Evolutionary conservation across 208 protist genomes (phyloP), one percentile per base, ranked within the genome.

Genomic region (Crithidia fasciculata): DNA sequence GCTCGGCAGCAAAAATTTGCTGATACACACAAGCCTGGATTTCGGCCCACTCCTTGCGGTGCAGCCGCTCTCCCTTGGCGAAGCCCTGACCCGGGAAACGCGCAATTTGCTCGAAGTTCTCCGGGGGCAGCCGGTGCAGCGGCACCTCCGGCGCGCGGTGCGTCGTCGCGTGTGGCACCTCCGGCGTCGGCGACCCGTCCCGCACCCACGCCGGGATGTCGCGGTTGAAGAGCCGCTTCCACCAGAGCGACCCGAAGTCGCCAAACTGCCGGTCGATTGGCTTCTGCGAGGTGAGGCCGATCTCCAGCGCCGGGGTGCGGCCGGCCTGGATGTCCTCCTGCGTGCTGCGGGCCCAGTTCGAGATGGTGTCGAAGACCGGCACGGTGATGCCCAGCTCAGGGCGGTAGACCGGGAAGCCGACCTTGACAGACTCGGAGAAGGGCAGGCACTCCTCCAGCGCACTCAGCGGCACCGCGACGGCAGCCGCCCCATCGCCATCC

Each of bases 21-120:
- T 28, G 59, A 36, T 39, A 82, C 10, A 87, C 76, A 55, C 68
- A 54, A 0, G 49, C 13, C 58, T 71, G 69, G 16, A 87, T 78
- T 3, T 57, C 61, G 40, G 37, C 18, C 71, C 78, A 83, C 71
- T 86, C 78, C 9, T 54, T 18, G 43, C 65, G 74, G 12, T 53
- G 44, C 49, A 89, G 57, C 5, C 65, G 69, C 72, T 86, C 81
- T 12, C 61, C 49, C 43, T 83, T 84, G 5, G 73, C 72, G 60
- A 82, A 87, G 28, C 83, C 83, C 63, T 87, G 83, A 0, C 78
- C 83, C 16, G 78, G 83, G 47, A 87, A 87, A 36, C 74, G 78
- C 18, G 83, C 72, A 5, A 82, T 53, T 63, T 87, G 78, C 43
- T 57, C 37, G 60, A 84, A 82, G 13, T 61, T 19, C 37, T 40